Conservation (phyloP, 768 basidiomycete species). For the Jaapia argillacea region DNA sequence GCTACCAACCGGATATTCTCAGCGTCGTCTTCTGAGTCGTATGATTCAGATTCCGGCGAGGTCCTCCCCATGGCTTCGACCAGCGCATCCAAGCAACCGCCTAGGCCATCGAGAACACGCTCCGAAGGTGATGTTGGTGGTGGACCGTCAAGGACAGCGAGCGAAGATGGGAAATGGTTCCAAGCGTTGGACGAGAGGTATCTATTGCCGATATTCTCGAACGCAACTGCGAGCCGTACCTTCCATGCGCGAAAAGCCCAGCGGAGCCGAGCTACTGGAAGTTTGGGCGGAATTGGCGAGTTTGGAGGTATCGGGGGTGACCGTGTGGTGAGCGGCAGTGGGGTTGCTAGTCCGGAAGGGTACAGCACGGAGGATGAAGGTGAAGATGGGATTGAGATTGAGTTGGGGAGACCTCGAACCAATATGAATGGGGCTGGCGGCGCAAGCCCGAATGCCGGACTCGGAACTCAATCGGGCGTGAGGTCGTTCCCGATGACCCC, state of each 20-base stretch:
- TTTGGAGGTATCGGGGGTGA: conserved; percentile 23
- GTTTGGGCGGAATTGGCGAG: conserved; percentile 12
- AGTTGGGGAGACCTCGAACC: conserved; percentile 7
- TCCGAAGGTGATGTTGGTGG: conserved; percentile 1
- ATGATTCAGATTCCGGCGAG: conserved; percentile 67
- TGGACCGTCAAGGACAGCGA: conserved; percentile 13
- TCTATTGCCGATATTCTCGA: conserved; percentile 85
- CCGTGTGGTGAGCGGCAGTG: not conserved
- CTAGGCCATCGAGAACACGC: conserved; percentile 5
- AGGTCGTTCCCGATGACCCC: conserved; percentile 32
- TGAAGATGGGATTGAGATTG: conserved; percentile 20
- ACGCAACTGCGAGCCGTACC: conserved; percentile 79
- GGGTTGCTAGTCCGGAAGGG: not conserved
- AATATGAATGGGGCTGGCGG: conserved; percentile 6
- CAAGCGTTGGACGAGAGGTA: conserved; percentile 92
- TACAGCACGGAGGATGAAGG: conserved; percentile 30
- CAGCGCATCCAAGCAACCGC: conserved; percentile 9
- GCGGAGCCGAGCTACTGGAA: conserved; percentile 24
- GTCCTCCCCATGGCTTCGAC: conserved; percentile 69
- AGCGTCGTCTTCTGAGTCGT: conserved; percentile 68
- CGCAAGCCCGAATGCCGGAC: conserved; percentile 8
- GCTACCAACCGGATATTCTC: conserved; percentile 41
- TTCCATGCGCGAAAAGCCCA: conserved; percentile 74
- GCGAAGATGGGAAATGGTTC: conserved; percentile 91
- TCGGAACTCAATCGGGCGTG: conserved; percentile 26